Base-by-base conservation (phyloP, 2,329 filamentous ascomycete species). In the Leptographium galeiforme region DNA sequence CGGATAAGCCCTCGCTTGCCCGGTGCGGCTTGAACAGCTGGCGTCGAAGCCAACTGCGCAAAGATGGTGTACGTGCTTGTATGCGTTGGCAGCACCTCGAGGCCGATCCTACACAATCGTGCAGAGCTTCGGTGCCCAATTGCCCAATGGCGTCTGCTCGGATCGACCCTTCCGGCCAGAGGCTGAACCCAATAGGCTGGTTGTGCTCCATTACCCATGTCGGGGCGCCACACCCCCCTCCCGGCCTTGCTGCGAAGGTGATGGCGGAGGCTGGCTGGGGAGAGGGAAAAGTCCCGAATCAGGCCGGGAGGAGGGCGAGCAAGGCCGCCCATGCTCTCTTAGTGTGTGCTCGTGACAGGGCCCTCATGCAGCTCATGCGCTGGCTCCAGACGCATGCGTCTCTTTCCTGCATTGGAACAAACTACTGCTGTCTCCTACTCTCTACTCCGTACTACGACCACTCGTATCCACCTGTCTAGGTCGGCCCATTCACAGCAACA, bases 101-200 rank as follows among this genome's bases (percentile, higher is more conserved):
- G 48, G 40, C 11, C 56, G 53, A 57, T 57, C 33, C 54, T 52
- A 54, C 54, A 46, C 40, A 33, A 43, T 47, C 38, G 45, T 47
- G 36, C 47, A 39, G 25, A 16, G 30, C 45, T 43, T 25, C 30
- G 51, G 14, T 11, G 51, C 38, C 47, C 47, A 39, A 49, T 49
- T 49, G 47, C 36, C 44, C 51, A 48, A 52, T 52, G 34, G 30
- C 25, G 16, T 14, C 19, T 16, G 34, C 4, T 18, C 12, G 11
- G 30, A 11, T 44, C 12, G 25, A 6, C 40, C n/a, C 3, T n/a
- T 4, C 25, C 40, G 32, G 25, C 5, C 8, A 36, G 18, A n/a
- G 32, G 38, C 38, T 25, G 48, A 41, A 30, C 34, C 43, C 50
- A 47, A 52, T 40, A 47, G 44, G 43, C 44, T 46, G 50, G 50